These are phyloP conservation scores for Dittrichia graveolens DNA, from an alignment of 129 eudicot genomes.

Conservation along the genomic window DNA sequence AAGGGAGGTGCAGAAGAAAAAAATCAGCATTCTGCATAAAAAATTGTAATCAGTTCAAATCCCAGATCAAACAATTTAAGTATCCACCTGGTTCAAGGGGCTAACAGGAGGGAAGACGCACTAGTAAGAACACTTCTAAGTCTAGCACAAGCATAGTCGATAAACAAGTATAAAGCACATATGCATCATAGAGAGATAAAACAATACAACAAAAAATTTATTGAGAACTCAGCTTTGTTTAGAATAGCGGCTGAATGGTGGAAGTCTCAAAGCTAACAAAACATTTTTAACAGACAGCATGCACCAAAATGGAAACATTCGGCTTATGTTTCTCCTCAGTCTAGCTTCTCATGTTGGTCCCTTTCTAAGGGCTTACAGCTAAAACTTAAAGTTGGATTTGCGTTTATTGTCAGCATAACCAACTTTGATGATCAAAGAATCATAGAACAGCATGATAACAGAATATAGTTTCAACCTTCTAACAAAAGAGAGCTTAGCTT, in stretches of 20 bases:
- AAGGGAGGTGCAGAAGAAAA: background rate
- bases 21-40: background rate
- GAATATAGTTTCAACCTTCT: background rate
- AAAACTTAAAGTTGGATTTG: background rate
- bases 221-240: background rate
- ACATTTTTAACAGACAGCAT: background rate
- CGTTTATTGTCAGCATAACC: slow-evolving; percentile 4
- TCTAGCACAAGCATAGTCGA: slow-evolving; percentile 9
- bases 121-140: slow-evolving; percentile 2
- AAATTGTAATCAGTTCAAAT: background rate
- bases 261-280: background rate
- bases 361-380: slow-evolving; percentile 12
- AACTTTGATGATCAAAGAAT: background rate
- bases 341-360: slow-evolving; percentile 26
- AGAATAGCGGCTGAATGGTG: background rate
- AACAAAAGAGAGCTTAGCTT: background rate
- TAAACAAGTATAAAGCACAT: background rate
- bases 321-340: slow-evolving; percentile 16
- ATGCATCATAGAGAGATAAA: background rate
- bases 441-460: slow-evolving; percentile 5
- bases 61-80: background rate
- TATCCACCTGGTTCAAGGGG: too few relatives aligned
- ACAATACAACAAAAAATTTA: background rate
- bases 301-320: slow-evolving; percentile 8
- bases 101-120: background rate